Conservation (phyloP, 1,139 yeast species). For the Yamadazyma diospyri region DNA sequence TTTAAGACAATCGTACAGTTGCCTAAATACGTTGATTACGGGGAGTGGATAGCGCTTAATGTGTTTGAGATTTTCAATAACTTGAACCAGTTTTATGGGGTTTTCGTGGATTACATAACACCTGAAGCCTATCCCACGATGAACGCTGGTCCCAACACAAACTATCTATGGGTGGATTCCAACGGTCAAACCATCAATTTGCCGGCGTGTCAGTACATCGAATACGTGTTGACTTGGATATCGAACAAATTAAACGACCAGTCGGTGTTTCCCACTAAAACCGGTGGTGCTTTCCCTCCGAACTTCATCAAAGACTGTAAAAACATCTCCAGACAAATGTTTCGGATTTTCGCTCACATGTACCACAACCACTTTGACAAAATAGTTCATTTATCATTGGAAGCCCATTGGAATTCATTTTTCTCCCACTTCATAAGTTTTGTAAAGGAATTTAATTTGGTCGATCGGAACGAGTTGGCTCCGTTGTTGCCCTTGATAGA, state of each 20-base stretch:
- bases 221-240: conserved; percentile 88
- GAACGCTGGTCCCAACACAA: conserved; percentile 94
- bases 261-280: conserved; percentile 85
- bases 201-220: conserved; percentile 92
- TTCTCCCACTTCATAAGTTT: conserved; percentile 94
- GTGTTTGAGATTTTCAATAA: conserved; percentile 87
- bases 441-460: conserved; percentile 74
- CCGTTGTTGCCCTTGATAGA: conserved; percentile 79
- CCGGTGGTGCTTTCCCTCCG: conserved; percentile 91
- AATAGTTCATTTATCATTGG: conserved; percentile 81
- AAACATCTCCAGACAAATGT: conserved; percentile 87
- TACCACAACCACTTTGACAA: conserved; percentile 94
- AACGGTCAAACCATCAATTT: conserved; percentile 74
- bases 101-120: conserved; percentile 82
- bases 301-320: conserved; percentile 78
- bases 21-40: conserved; percentile 90
- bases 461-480: conserved; percentile 74
- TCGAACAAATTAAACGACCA: conserved; percentile 85
- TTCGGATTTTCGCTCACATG: conserved; percentile 93
- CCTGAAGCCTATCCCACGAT: conserved; percentile 88
- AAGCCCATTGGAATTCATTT: conserved; percentile 97
- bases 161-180: conserved; percentile 87
- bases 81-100: conserved; percentile 82
- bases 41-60: conserved; percentile 95
- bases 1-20: conserved; percentile 92